Evolutionary conservation across 169 alveolate genomes (phyloP).

Genomic region (Cryptosporidium muris): DNA sequence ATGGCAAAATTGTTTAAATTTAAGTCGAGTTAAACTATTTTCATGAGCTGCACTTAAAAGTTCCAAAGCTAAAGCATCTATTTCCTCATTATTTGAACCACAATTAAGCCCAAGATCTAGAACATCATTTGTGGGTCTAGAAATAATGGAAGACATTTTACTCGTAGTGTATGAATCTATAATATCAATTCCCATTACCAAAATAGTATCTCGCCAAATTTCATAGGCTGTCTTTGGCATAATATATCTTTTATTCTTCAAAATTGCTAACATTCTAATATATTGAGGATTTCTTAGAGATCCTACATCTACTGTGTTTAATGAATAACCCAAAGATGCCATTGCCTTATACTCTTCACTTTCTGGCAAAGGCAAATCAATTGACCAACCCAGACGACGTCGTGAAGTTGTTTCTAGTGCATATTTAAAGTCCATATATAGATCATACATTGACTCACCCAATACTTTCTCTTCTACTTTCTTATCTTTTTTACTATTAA

Average conservation of each 20-base stretch:
- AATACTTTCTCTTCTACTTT: conserved; percentile 22
- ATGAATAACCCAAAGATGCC: conserved; percentile 52
- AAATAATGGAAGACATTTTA: conserved; percentile 10
- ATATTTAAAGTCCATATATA: conserved; percentile 43
- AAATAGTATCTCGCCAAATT: conserved; percentile 58
- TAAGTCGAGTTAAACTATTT: conserved; percentile 39
- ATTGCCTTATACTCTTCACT: conserved; percentile 66
- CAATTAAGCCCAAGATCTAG: conserved; percentile 36
- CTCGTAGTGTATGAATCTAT: conserved; percentile 20
- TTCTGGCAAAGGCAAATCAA: conserved; percentile 58
- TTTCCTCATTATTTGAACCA: conserved; percentile 57
- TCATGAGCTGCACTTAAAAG: conserved; percentile 47
- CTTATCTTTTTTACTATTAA: conserved; percentile 7
- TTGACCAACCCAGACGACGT: conserved; percentile 49
- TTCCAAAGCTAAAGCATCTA: conserved; percentile 59
- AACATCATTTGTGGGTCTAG: conserved; percentile 50
- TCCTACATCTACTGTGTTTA: conserved; percentile 63
- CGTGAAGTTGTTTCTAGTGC: conserved; percentile 36
- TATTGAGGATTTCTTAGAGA: conserved; percentile 43
- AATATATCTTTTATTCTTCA: conserved; percentile 23
- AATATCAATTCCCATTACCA: conserved; percentile 51
- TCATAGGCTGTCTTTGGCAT: conserved; percentile 57
- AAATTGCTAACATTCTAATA: conserved; percentile 48
- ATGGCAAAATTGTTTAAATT: conserved; percentile 51
- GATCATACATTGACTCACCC: conserved; percentile 40